Base-by-base conservation (phyloP, 2,329 filamentous ascomycete species). In the Colletotrichum orchidophilum region DNA sequence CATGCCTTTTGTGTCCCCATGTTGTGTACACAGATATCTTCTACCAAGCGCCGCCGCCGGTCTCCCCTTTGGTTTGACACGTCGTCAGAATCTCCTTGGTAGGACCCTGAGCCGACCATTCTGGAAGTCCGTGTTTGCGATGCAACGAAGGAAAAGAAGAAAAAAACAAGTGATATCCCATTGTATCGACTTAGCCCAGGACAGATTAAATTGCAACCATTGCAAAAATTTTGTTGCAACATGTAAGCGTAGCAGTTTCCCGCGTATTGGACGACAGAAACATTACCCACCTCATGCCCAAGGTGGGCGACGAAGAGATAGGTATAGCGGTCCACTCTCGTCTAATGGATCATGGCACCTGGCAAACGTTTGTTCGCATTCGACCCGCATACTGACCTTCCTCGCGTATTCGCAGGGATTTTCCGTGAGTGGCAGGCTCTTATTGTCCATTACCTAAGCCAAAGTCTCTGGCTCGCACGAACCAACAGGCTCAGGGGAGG, bases 331-430 rank as follows among this genome's bases (percentile, higher is more conserved):
- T 35, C 62, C 50, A 57, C 39, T 46, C n/a, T 62, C 57, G n/a
- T 67, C 68, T 42, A 24, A 46, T 61, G n/a, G n/a, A n/a, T n/a
- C n/a, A n/a, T n/a, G 29, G 39, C 50, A 57, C 67, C 33, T 65
- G 39, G 5, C 31, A 24, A 26, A 53, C 52, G 57, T 60, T 66
- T 24, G n/a, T 31, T 39, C 11, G 5, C 64, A 62, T 54, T 18
- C 18, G 27, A 4, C 29, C 7, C 24, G 8, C 33, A 33, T 42
- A 11, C 46, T 18, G 29, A 42, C 24, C 55, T 53, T 61, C 39
- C 27, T 27, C 54, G 9, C 18, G 53, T 35, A 46, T 58, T 65
- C 33, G 31, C 50, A 31, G 66, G 60, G 52, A 64, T 18, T 1
- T 7, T 24, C 8, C 13, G 27, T 27, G 21, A 15, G 29, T 18